Conservation (phyloP, 768 basidiomycete species). For the Vishniacozyma victoriae region DNA sequence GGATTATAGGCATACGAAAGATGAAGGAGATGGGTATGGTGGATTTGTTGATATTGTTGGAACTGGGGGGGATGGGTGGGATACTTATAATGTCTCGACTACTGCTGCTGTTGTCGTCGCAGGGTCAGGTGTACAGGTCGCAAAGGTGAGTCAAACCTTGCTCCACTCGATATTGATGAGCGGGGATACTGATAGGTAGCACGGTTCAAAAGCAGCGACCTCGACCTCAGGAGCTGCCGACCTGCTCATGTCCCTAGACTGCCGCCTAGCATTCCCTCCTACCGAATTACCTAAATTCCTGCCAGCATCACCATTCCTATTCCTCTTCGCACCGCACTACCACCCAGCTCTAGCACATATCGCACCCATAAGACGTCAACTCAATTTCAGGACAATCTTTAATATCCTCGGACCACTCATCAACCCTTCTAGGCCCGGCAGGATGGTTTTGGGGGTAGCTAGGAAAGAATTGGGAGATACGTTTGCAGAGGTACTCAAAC, state of each 20-base stretch:
- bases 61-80: constrained; percentile 90
- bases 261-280: constrained; percentile 59
- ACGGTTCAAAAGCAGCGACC: constrained; percentile 74
- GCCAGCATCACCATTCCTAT: constrained; percentile 66
- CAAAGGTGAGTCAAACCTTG: constrained; percentile 60
- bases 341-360: constrained; percentile 78
- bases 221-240: constrained; percentile 93
- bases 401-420: constrained; percentile 90
- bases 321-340: constrained; percentile 90
- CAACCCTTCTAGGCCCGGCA: constrained; percentile 77
- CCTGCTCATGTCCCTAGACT: constrained; percentile 75
- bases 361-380: constrained; percentile 72
- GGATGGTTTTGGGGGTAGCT: constrained; percentile 89
- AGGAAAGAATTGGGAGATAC: constrained; percentile 70
- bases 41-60: constrained; percentile 73
- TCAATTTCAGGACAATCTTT: constrained; percentile 95
- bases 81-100: constrained; percentile 95
- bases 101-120: constrained; percentile 89
- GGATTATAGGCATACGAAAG: constrained; percentile 43
- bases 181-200: constrained; percentile 53
- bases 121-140: constrained; percentile 84
- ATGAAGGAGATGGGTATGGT: constrained; percentile 39
- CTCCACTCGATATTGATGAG: neutral
- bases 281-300: constrained; percentile 52
- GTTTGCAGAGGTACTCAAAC: constrained; percentile 68